Conservation (phyloP, 345 rosid genomes). For the Citrus unshiu region DNA sequence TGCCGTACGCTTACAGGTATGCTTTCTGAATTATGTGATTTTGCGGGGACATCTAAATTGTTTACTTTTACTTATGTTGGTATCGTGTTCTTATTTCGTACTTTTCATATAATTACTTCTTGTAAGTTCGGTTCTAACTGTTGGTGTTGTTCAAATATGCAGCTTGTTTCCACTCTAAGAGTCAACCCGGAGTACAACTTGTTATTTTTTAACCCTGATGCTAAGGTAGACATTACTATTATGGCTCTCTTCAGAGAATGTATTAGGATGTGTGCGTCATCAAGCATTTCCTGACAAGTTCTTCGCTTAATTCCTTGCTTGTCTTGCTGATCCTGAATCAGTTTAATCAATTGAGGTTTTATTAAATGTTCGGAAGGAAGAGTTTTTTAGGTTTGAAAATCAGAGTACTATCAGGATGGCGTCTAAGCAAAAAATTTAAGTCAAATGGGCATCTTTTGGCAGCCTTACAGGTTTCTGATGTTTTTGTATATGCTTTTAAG, state of each 20-base stretch:
- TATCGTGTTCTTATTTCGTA: neutral
- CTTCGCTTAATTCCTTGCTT: neutral
- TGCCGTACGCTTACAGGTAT: conserved; percentile 78
- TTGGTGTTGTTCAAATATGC: conserved; percentile 35
- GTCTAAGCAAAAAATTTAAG: neutral
- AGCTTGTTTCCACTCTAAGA: conserved; percentile 83
- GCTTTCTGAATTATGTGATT: conserved; percentile 15
- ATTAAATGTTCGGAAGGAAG: neutral
- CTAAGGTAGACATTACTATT: conserved; percentile 56
- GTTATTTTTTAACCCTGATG: conserved; percentile 65
- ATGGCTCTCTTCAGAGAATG: neutral
- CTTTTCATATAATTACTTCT: neutral
- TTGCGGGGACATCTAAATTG: neutral
- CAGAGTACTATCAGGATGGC: neutral
- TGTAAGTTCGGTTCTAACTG: conserved; percentile 14
- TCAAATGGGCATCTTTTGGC: neutral
- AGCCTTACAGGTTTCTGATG: neutral
- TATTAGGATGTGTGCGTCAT: neutral
- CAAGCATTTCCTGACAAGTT: neutral
- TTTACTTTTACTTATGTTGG: neutral
- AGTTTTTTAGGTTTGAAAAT: neutral
- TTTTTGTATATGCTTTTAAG: neutral
- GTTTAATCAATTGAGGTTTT: neutral
- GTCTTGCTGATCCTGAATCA: neutral
- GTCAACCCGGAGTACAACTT: conserved; percentile 78